Base-by-base conservation (phyloP, 2,329 filamentous ascomycete species). In the Xenoacremonium recifei region DNA sequence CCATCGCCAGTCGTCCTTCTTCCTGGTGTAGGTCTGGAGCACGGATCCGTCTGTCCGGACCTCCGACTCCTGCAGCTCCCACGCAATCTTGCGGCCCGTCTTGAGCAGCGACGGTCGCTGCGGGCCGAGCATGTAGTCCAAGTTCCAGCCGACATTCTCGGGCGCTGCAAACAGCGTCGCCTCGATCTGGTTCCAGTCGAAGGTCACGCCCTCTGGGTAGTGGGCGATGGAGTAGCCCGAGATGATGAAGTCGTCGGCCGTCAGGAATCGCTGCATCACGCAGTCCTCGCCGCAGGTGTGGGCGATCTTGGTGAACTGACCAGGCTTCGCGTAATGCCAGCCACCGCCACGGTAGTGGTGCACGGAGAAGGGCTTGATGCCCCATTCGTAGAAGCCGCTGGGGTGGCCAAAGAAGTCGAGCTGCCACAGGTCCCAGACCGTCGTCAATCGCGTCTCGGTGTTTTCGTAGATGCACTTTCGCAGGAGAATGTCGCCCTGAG, bases 381-480 rank as follows among this genome's bases (percentile, higher is more conserved):
- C 78, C 29, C 75, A 74, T 63, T 84, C 80, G 61, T 83, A 84
- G 62, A 84, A 82, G 4, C 80, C 80, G 1, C 77, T 77, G 4
- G 79, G 76, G 55, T 84, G 78, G 35, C 74, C 76, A 43, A 73
- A 71, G 35, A 84, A 65, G 54, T 84, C 80, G 18, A 84, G 68
- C 58, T 84, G 80, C 65, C 76, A 82, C 11, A 84, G 68, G 25
- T 78, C 75, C 53, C 73, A 71, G 42, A 83, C 62, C 12, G 75
- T 69, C 2, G 76, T 79, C 38, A 84, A 60, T n/a, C 74, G 73
- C 9, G 77, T 75, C 23, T 75, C 70, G 3, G 79, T 80, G 59
- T 84, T 75, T 50, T 80, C 75, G 62, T 83, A 83, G 54, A 84
- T 77, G 62, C 80, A 84, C 54, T 81, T 77, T 40, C 78, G 75